Base-by-base conservation (phyloP, 257 asterid genomes). In the Fraxinus pennsylvanica region DNA sequence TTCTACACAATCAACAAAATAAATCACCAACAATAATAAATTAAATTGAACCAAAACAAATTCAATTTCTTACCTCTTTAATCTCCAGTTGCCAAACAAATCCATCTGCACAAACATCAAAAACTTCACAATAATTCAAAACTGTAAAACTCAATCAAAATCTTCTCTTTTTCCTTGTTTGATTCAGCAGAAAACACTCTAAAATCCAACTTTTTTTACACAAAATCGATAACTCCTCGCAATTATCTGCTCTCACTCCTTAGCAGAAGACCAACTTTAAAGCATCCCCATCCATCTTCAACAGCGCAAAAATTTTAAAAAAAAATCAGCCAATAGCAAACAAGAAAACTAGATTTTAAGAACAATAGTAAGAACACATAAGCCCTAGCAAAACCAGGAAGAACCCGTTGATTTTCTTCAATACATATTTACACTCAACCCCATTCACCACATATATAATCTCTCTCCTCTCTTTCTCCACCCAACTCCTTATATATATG, bases 11-110 rank as follows among this genome's bases (percentile, higher is more conserved):
- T 14, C 54, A 45, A 45, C n/a, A 45, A 45, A 45, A 45, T 15
- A 43, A 43, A 43, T 43, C 50, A 10, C 9, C 8, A 3, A 41
- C 47, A 52, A 74, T 29, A 84, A 74, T 32, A 32, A 32, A 32
- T 32, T 76, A 54, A 77, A 75, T 30, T 61, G 65, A 57, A 81
- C 67, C 21, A 52, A 72, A 69, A 22, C 30, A 73, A 45, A 41
- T 38, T 68, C 14, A 50, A 77, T 45, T 73, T 59, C 74, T 82
- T 76, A 82, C 88, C 94, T 91, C 85, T 70, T 65, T 81, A 74
- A 75, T 50, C 76, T 29, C 52, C 66, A 54, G 71, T 5, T 68
- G 73, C 52, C 75, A 50, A 52, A 65, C 36, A 83, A 81, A 72
- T 70, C 81, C 84, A 85, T 77, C 80, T 77, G 82, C 80, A 80